Base-by-base conservation (phyloP, 106 monocot genomes). In the Vanilla planifolia region DNA sequence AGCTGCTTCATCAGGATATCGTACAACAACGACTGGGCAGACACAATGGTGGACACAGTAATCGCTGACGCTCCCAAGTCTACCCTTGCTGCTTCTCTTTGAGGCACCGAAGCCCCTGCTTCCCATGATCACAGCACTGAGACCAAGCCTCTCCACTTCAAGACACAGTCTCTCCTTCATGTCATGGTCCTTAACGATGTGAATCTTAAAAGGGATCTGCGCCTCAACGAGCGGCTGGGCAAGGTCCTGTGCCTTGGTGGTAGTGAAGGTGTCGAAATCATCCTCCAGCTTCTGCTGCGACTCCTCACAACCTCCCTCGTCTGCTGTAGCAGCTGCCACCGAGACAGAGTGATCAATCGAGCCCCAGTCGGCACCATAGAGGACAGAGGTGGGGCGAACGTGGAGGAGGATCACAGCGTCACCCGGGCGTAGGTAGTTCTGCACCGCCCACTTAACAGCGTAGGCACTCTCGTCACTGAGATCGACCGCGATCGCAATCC, bases 91-190 rank as follows among this genome's bases (percentile, higher is more conserved):
- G 47, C 29, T 46, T 61, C 77, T 73, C 63, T 65, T 59, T 4
- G 65, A 48, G 0, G 77, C 77, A 13, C 81, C 81, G 27, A 83
- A 65, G 10, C 82, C 82, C 41, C 82, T 60, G 35, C 77, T 77
- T 2, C 82, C 82, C 82, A 83, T 83, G 50, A 83, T 77, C 34
- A 83, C 84, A 16, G 84, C 84, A 50, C 78, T 68, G 34, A 84
- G 53, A 9, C 84, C 84, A 1, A 84, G 66, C 43, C 82, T 55
- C 69, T 83, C 82, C 14, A 83, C 77, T 66, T 83, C 82, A 6
- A 83, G 59, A 44, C 82, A 83, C 8, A 83, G 73, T 62, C 82
- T 77, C 69, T 83, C 82, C 77, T 83, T 83, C 82, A 83, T 83
- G 41, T 83, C 82, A 60, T 83, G 82, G 55, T 83, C 82, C 73